Conservation (phyloP, 2,329 filamentous ascomycete species). For the Aureobasidium sp. region DNA sequence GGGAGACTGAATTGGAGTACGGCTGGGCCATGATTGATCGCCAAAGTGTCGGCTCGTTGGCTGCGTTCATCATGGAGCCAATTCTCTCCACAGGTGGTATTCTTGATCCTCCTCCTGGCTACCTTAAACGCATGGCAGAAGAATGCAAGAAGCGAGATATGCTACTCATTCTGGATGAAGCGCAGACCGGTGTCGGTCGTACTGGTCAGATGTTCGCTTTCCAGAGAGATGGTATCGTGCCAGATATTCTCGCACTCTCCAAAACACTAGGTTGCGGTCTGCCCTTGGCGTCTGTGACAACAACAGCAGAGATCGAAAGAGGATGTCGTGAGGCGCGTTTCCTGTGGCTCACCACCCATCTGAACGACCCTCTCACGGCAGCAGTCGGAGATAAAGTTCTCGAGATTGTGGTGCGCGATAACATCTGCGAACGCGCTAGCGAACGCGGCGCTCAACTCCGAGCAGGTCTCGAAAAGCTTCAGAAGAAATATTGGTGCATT, state of each 20-base stretch:
- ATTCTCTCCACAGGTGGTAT: constrained; percentile 55
- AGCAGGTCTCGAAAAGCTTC: constrained; percentile 19
- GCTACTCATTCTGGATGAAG: constrained; percentile 54
- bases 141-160: constrained; percentile 50
- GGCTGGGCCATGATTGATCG: constrained; percentile 56
- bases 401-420: constrained; percentile 26
- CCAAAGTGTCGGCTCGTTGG: constrained; percentile 53
- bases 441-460: constrained; percentile 22
- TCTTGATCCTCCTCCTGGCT: constrained; percentile 51
- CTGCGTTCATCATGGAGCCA: constrained; percentile 56
- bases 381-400: constrained; percentile 27
- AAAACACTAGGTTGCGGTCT: constrained; percentile 28
- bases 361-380: constrained; percentile 27
- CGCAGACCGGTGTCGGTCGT: constrained; percentile 52
- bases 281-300: constrained; percentile 25
- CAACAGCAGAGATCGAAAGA: constrained; percentile 21
- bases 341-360: constrained; percentile 27
- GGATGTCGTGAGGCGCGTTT: constrained; percentile 22
- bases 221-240: constrained; percentile 27
- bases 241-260: constrained; percentile 41
- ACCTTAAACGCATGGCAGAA: constrained; percentile 48
- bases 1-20: constrained; percentile 57
- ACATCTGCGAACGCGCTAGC: constrained; percentile 20
- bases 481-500: constrained; percentile 25
- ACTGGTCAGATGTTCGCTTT: constrained; percentile 54